Conservation (phyloP, 2,329 filamentous ascomycete species). For the Colletotrichum liaoningense region DNA sequence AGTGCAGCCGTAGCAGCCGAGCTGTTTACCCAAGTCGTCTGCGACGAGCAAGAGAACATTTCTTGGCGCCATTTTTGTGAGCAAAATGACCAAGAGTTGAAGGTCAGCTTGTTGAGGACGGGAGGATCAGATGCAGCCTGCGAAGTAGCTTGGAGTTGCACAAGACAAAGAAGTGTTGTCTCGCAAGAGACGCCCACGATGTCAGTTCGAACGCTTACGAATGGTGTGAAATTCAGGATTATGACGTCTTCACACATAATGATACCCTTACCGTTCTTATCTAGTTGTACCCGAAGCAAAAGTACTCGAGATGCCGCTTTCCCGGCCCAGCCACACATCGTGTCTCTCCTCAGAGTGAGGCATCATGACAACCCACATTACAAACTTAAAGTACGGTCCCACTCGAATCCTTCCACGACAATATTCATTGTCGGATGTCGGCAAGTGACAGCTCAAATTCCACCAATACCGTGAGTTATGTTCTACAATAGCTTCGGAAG, state of each 20-base stretch:
- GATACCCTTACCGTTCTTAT: not conserved
- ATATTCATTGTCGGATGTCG: not conserved
- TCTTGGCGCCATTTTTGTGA: conserved; percentile 32
- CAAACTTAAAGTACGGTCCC: not conserved
- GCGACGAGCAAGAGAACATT: conserved; percentile 55
- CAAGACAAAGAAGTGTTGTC: not conserved
- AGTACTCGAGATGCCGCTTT: not conserved
- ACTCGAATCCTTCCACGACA: not conserved
- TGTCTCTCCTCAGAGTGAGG: not conserved
- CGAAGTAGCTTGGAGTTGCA: not conserved
- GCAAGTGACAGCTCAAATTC: not conserved
- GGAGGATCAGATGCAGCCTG: no score
- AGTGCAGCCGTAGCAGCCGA: conserved; percentile 49
- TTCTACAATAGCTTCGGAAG: not conserved
- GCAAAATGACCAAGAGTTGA: not conserved
- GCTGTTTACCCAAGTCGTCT: conserved; percentile 53
- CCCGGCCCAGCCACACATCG: not conserved
- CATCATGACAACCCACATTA: not conserved
- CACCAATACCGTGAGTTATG: not conserved
- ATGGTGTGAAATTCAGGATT: not conserved
- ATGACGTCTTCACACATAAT: not conserved
- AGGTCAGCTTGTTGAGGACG: no score
- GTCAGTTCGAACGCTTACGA: not conserved
- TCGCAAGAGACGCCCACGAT: not conserved
- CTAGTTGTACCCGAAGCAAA: not conserved